These are phyloP conservation scores for Colletotrichum costaricense DNA, from an alignment of 2,329 filamentous ascomycete species.

Conservation along the genomic window DNA sequence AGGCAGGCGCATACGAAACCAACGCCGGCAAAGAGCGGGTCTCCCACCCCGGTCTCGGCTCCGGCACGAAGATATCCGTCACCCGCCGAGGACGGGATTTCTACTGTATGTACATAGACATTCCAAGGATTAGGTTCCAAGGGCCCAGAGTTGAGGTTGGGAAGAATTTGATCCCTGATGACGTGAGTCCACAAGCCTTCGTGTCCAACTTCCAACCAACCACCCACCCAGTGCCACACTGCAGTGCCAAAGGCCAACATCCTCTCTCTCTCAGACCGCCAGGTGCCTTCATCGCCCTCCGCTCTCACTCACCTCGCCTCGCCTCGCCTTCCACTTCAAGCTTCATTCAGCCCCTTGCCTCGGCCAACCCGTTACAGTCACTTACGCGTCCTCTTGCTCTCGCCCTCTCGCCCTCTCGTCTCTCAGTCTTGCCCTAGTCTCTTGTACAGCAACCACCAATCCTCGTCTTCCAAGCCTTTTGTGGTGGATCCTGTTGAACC, in stretches of 20 bases:
- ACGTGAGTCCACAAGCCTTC: constrained; percentile 7
- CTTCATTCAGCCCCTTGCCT: background rate
- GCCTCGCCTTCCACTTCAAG: constrained; percentile 4
- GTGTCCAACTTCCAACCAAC: background rate
- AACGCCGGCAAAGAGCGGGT: constrained; percentile 28
- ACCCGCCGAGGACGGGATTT: background rate
- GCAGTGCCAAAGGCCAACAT: background rate
- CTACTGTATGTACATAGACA: too few relatives aligned
- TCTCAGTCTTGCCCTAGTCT: too few relatives aligned
- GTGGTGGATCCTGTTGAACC: too few relatives aligned
- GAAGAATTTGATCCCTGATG: constrained; percentile 6
- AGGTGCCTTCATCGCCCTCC: background rate
- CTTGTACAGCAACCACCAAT: too few relatives aligned
- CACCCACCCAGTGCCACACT: background rate
- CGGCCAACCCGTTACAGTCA: background rate
- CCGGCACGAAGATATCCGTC: constrained; percentile 1
- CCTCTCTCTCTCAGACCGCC: background rate
- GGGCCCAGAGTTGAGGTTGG: background rate
- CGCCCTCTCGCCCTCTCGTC: background rate
- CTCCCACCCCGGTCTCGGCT: constrained; percentile 22
- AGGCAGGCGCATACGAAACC: constrained; percentile 5
- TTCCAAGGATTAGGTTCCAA: background rate
- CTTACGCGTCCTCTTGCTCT: constrained; percentile 20
- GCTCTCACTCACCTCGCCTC: background rate
- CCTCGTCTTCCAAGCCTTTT: too few relatives aligned